Evolutionary conservation across 2,329 filamentous ascomycete genomes (phyloP).

Genomic region (Sporothrix luriei): DNA sequence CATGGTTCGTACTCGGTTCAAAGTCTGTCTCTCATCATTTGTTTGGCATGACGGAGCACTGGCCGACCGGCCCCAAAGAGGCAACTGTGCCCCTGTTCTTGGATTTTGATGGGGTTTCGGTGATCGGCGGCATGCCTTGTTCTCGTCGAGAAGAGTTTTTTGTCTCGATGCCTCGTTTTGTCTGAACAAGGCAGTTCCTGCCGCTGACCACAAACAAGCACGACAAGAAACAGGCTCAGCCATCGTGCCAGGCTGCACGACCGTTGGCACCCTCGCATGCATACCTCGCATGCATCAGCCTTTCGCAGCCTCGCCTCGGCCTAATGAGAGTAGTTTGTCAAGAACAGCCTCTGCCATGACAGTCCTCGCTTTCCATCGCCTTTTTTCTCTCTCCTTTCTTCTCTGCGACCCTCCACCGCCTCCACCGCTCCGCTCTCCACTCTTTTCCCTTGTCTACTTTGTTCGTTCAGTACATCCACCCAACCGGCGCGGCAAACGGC

Average conservation of each 20-base stretch:
- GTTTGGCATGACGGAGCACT: no score
- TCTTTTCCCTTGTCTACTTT: no score
- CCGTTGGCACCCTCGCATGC: not conserved
- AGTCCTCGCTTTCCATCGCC: conserved; percentile 8
- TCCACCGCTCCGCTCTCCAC: not conserved
- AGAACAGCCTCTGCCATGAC: not conserved
- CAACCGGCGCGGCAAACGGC: conserved; percentile 17
- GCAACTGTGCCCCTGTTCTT: conserved; percentile 10
- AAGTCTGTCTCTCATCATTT: not conserved
- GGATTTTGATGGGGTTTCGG: not conserved
- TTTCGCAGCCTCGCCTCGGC: not conserved
- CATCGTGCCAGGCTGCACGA: not conserved
- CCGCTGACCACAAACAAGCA: no score
- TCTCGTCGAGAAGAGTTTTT: not conserved
- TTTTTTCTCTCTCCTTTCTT: not conserved
- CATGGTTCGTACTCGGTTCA: not conserved
- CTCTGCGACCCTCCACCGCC: not conserved
- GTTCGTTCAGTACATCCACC: not conserved
- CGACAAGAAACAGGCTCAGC: not conserved
- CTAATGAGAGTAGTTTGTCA: no score
- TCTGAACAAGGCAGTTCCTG: conserved; percentile 12
- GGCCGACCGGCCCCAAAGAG: no score
- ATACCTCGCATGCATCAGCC: conserved; percentile 8
- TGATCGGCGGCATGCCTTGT: not conserved
- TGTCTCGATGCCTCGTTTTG: conserved; percentile 6